A percentile compares a stretch with the other conserved stretches of the same genome.
Conservation (phyloP, 2,329 filamentous ascomycete species). For the Fusarium succisae region DNA sequence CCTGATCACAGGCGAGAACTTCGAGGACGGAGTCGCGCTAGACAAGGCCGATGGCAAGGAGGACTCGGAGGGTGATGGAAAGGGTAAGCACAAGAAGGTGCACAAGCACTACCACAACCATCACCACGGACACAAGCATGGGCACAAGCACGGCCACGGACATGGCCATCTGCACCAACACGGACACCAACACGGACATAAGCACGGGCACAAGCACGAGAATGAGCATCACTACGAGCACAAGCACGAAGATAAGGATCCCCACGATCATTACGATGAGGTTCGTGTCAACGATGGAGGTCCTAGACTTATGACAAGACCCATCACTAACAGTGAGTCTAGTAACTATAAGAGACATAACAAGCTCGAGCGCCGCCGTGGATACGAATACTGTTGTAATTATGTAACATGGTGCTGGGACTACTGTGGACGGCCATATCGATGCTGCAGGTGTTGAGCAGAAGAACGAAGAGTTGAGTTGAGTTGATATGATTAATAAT, state of each 20-base stretch:
- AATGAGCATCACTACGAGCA: neutral
- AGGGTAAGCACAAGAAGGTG: neutral
- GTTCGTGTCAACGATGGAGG: neutral
- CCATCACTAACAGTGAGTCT: neutral
- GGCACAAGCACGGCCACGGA: neutral
- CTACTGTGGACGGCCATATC: neutral
- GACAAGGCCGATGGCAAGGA: neutral
- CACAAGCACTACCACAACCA: conserved; percentile 16
- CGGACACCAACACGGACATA: neutral
- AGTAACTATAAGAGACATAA: neutral
- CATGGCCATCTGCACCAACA: conserved; percentile 2
- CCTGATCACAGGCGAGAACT: conserved; percentile 43
- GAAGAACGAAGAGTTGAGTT: neutral
- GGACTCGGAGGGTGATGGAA: neutral
- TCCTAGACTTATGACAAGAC: neutral
- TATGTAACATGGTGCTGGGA: neutral
- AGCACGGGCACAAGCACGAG: conserved; percentile 5
- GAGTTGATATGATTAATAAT: neutral
- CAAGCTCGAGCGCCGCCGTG: neutral
- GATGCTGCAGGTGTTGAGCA: neutral
- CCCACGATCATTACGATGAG: neutral
- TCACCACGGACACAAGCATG: neutral
- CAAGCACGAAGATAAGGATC: neutral
- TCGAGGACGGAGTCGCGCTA: conserved; percentile 33
- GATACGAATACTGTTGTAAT: neutral